A percentile compares a stretch with the other conserved stretches of the same genome.
Evolutionary conservation across 768 basidiomycete species (phyloP).

Genomic region (Hemileccinum rubropunctum): DNA sequence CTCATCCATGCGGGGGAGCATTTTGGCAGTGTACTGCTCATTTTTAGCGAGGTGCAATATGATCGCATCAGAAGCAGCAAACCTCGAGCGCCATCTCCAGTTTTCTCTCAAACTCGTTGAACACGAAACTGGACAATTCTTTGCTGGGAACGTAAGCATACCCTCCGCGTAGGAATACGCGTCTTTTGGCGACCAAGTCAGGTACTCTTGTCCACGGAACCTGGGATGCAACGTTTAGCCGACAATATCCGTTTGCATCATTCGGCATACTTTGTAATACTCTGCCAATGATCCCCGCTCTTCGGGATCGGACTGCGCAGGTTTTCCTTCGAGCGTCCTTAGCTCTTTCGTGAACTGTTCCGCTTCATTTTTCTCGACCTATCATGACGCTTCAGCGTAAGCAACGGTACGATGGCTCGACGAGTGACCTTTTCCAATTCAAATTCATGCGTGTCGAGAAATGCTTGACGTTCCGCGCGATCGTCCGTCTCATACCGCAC

Average conservation of each 20-base stretch:
- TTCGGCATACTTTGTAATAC: conserved; percentile 69
- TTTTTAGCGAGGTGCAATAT: conserved; percentile 9
- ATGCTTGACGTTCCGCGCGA: conserved; percentile 53
- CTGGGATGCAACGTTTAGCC: conserved; percentile 37
- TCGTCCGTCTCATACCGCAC: conserved; percentile 74
- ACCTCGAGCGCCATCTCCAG: conserved; percentile 80
- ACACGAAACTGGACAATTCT: conserved; percentile 81
- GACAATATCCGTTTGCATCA: neutral
- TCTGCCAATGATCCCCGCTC: neutral
- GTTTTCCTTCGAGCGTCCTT: conserved; percentile 29
- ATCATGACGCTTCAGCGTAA: conserved; percentile 1
- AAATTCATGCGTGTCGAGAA: conserved; percentile 64
- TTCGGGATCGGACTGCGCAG: neutral
- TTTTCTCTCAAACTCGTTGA: conserved; percentile 77
- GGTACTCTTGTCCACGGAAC: conserved; percentile 97
- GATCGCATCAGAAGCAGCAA: conserved; percentile 11
- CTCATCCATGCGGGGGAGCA: conserved; percentile 89
- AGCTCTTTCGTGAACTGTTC: conserved; percentile 46
- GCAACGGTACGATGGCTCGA: neutral
- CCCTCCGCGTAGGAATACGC: conserved; percentile 73
- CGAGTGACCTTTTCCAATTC: conserved; percentile 57
- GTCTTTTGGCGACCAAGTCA: conserved; percentile 81
- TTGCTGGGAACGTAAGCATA: conserved; percentile 84
- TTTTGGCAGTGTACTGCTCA: conserved; percentile 73
- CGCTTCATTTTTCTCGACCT: conserved; percentile 66